Conservation (phyloP, 176 grass and related monocot genomes). For the Lolium multiflorum region DNA sequence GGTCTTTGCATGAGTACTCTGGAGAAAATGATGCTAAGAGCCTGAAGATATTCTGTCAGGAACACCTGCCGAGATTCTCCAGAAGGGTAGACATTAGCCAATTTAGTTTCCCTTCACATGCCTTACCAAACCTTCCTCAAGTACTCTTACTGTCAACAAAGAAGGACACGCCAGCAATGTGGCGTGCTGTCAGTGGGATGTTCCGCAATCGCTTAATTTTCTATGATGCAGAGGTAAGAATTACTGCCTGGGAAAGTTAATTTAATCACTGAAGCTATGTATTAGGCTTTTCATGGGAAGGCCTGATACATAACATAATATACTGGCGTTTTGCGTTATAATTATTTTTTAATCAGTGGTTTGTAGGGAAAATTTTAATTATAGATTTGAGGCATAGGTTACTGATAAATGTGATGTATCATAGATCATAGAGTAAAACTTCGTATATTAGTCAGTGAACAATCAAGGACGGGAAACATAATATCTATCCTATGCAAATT, state of each 20-base stretch:
- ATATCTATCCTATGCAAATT: conserved; percentile 13
- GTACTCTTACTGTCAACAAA: conserved; percentile 81
- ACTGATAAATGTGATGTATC: conserved; percentile 17
- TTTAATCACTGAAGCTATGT: neutral
- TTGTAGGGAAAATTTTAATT: neutral
- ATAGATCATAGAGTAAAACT: neutral
- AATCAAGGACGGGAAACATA: neutral
- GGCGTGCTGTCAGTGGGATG: conserved; percentile 86
- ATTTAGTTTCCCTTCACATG: conserved; percentile 62
- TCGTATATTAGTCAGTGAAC: neutral
- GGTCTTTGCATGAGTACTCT: conserved; percentile 87
- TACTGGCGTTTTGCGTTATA: neutral
- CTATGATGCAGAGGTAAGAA: conserved; percentile 79
- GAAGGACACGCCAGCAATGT: conserved; percentile 90
- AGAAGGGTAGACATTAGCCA: conserved; percentile 65
- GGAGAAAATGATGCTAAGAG: conserved; percentile 74
- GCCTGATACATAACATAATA: neutral
- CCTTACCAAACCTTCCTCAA: conserved; percentile 69
- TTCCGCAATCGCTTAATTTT: conserved; percentile 70
- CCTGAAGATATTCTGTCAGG: conserved; percentile 89
- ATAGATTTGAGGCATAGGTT: neutral
- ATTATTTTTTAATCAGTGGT: neutral
- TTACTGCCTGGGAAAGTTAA: neutral
- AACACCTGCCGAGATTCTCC: conserved; percentile 90
- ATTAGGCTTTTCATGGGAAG: neutral